Percentiles rank a stretch among this genome's conserved stretches.
Conservation (phyloP, 2,329 filamentous ascomycete species). For the Calonectria crousiana region DNA sequence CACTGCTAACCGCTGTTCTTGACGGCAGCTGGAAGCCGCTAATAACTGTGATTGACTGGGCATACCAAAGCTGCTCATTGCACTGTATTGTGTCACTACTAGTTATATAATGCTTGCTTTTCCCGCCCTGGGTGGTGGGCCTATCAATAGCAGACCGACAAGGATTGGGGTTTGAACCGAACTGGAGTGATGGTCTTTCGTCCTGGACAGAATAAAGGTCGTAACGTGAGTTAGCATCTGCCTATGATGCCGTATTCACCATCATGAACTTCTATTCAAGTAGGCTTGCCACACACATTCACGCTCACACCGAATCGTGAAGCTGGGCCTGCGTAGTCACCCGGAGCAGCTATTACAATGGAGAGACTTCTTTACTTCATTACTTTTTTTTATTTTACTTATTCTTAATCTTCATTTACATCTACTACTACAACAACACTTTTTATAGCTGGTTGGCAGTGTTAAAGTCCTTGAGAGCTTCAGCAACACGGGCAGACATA, state of each 20-base stretch:
- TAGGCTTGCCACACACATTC: not conserved
- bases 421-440: not conserved
- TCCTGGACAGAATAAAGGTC: not conserved
- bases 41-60: not conserved
- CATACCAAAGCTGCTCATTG: not conserved
- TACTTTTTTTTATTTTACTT: not conserved
- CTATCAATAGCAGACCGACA: not conserved
- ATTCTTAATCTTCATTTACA: not conserved
- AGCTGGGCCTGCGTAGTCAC: not conserved
- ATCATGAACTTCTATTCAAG: not conserved
- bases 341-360: not conserved
- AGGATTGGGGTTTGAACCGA: not conserved
- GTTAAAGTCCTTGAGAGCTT: constrained; percentile 94
- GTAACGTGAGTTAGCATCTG: not conserved
- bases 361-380: not conserved
- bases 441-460: constrained; percentile 50
- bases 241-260: not conserved
- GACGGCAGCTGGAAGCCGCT: not conserved
- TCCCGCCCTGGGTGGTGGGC: not conserved
- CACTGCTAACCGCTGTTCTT: not conserved
- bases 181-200: not conserved
- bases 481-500: constrained; percentile 84
- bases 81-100: not conserved
- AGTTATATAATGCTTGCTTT: not conserved
- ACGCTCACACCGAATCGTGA: not conserved